Evolutionary conservation across 2,329 filamentous ascomycete genomes (phyloP).

Genomic region (Dichotomopilus funicola): DNA sequence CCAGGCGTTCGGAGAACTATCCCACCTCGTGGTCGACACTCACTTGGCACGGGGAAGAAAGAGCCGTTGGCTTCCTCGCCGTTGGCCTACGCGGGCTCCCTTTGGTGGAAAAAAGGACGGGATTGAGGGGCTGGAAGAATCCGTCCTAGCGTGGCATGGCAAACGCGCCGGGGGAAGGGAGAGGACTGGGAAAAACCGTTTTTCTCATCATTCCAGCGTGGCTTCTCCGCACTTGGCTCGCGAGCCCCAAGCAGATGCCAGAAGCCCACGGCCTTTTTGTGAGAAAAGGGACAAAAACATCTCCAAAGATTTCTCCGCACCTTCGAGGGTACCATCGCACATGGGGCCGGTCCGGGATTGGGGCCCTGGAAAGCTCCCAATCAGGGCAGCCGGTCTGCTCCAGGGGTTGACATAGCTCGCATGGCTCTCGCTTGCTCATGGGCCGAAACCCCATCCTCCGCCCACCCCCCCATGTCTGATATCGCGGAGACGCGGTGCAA

Average conservation of each 20-base stretch:
- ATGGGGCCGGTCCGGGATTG: constrained; percentile 12
- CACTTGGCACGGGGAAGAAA: constrained; percentile 7
- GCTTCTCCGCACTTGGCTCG: no score
- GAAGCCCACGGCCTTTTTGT: neutral
- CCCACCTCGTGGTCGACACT: neutral
- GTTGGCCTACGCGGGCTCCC: constrained; percentile 3
- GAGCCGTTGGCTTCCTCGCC: constrained; percentile 9
- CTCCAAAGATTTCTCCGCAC: constrained; percentile 10
- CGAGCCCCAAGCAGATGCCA: no score
- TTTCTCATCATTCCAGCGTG: no score
- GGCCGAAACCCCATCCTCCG: constrained; percentile 4
- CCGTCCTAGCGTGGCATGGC: constrained; percentile 7
- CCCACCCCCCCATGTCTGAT: constrained; percentile 5
- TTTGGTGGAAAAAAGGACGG: constrained; percentile 18
- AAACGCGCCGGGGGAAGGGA: no score
- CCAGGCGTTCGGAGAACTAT: neutral
- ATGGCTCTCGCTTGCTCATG: neutral
- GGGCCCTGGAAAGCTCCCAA: constrained; percentile 8
- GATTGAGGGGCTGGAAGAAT: neutral
- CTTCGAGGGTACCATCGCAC: constrained; percentile 4
- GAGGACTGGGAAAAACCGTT: no score
- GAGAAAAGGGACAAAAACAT: constrained; percentile 1
- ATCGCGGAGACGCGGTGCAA: constrained; percentile 12
- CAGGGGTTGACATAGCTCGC: neutral
- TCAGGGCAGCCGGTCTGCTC: constrained; percentile 6